Evolutionary conservation across 2,329 filamentous ascomycete species (phyloP).

Genomic region (Colletotrichum incanum): DNA sequence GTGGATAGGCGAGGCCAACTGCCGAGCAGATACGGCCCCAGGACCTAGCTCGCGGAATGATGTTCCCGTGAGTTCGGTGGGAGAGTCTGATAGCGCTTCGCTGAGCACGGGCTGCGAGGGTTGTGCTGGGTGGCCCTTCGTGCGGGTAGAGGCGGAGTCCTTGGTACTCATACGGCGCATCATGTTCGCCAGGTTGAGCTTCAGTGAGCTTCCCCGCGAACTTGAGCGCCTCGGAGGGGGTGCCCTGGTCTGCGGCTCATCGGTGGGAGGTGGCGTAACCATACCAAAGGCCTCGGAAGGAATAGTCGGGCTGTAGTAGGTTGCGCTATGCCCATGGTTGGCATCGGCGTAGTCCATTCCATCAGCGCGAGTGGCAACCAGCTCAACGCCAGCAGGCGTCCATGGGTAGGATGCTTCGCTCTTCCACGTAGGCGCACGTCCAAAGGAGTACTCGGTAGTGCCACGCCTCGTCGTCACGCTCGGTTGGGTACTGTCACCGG

Average conservation of each 20-base stretch:
- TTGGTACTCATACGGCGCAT: conserved; percentile 52
- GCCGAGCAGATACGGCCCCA: not conserved
- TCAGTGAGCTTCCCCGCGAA: conserved; percentile 54
- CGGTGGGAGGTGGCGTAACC: conserved; percentile 48
- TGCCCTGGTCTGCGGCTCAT: conserved; percentile 28
- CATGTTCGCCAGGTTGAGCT: conserved; percentile 54
- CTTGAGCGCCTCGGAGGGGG: conserved; percentile 47
- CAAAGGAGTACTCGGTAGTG: conserved; percentile 38
- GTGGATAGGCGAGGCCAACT: conserved; percentile 32
- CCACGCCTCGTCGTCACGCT: conserved; percentile 34
- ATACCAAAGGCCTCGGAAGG: conserved; percentile 60
- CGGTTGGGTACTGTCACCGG: conserved; percentile 29
- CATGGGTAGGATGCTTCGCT: conserved; percentile 39
- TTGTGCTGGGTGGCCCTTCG: conserved; percentile 26
- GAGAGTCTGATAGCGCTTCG: conserved; percentile 48
- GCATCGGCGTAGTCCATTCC: conserved; percentile 43
- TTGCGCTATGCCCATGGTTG: conserved; percentile 51
- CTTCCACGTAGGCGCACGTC: conserved; percentile 39
- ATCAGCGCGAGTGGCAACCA: conserved; percentile 42
- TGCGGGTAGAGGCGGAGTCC: conserved; percentile 20
- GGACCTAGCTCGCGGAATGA: conserved; percentile 13
- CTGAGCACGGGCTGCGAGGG: conserved; percentile 27
- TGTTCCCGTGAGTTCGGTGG: conserved; percentile 47
- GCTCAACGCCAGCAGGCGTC: conserved; percentile 39
- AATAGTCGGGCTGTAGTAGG: conserved; percentile 60